Conservation (phyloP, 2,329 filamentous ascomycete genomes). For the Fusarium sp. region DNA sequence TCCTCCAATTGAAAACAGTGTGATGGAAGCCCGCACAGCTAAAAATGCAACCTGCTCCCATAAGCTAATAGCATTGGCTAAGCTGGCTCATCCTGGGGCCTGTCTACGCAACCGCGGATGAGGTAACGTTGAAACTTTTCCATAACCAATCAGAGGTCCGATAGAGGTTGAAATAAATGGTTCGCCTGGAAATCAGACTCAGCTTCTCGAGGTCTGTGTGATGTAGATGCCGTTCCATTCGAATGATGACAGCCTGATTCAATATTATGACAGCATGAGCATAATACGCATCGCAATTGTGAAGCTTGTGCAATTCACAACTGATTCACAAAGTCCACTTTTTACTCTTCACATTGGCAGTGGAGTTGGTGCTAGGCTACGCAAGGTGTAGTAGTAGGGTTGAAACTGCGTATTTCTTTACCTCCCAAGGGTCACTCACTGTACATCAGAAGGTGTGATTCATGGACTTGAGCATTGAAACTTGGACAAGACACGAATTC, state of each 20-base stretch:
- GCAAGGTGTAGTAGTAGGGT: too few species aligned
- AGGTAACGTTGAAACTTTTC: background rate
- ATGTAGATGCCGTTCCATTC: background rate
- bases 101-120: background rate
- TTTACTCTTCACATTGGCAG: too few species aligned
- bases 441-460: too few species aligned
- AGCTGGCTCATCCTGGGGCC: background rate
- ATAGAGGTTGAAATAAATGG: background rate
- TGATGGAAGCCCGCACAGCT: too few species aligned
- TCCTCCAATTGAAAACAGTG: background rate
- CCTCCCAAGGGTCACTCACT: fast-evolving
- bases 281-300: background rate
- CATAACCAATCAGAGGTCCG: background rate
- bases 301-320: background rate
- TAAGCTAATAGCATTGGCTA: background rate
- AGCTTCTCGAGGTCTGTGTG: background rate
- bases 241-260: background rate
- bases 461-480: too few species aligned
- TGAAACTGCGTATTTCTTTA: too few species aligned
- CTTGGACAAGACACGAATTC: too few species aligned
- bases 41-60: too few species aligned
- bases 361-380: too few species aligned
- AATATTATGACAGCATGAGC: background rate
- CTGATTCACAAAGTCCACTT: background rate
- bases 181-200: background rate